Conservation (phyloP, 805 yeast species). For the Saccharomycopsis sp. region DNA sequence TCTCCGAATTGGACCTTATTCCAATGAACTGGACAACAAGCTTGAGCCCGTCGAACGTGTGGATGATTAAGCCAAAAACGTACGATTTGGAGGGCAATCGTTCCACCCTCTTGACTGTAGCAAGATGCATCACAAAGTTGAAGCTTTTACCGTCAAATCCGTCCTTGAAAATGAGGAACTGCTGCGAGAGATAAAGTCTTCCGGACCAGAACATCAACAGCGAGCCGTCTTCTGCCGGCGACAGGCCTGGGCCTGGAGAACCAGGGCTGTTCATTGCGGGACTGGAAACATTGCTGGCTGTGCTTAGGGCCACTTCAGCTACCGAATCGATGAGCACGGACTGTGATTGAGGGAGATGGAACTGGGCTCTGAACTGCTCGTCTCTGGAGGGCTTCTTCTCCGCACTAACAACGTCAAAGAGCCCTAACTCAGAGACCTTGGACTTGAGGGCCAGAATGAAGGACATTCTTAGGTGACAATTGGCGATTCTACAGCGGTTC, state of each 20-base stretch:
- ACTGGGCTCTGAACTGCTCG: constrained; percentile 61
- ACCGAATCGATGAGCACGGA: constrained; percentile 55
- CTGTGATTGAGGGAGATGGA: constrained; percentile 68
- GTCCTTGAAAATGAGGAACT: constrained; percentile 70
- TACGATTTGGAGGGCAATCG: constrained; percentile 64
- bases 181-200: constrained; percentile 62
- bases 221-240: constrained; percentile 20
- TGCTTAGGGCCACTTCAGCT: constrained; percentile 46
- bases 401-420: constrained; percentile 11
- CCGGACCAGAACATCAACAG: constrained; percentile 45
- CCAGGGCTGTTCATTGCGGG: constrained; percentile 4
- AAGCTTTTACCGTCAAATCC: constrained; percentile 63
- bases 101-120: constrained; percentile 79
- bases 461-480: constrained; percentile 15
- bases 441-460: constrained; percentile 17
- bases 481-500: too few relatives aligned
- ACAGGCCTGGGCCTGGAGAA: background rate
- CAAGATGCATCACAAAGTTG: constrained; percentile 62
- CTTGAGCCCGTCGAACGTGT: constrained; percentile 58
- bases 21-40: constrained; percentile 73
- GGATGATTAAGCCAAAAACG: constrained; percentile 70
- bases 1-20: constrained; percentile 68
- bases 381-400: constrained; percentile 50
- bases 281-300: constrained; percentile 7
- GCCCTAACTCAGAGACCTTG: constrained; percentile 19